Percentiles rank a stretch among this genome's conserved stretches.
phyloP scores from a whole-genome alignment of 2,329 filamentous ascomycete species.

The Cercospora berteroae region DNA sequence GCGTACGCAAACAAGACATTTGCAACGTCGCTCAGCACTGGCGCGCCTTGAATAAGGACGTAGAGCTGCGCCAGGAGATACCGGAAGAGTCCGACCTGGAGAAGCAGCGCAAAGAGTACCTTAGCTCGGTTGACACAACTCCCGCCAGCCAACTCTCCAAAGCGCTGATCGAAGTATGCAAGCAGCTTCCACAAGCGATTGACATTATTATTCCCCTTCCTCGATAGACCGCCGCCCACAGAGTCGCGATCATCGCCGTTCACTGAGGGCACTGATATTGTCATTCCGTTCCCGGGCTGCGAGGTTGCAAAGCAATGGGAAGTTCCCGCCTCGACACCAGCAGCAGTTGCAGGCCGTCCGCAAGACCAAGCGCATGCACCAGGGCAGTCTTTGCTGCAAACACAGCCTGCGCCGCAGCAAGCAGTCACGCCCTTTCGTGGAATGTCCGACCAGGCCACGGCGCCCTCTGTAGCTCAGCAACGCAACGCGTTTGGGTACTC shows the following conservation, averaged over 20 bases:
- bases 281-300: conserved; percentile 14
- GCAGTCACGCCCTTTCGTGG: background rate
- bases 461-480: background rate
- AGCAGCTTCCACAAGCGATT: conserved; percentile 21
- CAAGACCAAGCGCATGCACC: background rate
- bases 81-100: conserved; percentile 22
- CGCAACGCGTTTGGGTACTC: background rate
- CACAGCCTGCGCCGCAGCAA: background rate
- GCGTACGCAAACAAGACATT: conserved; percentile 24
- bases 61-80: conserved; percentile 21
- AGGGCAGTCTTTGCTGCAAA: background rate
- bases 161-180: conserved; percentile 27
- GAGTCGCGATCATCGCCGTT: conserved; percentile 2
- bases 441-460: background rate
- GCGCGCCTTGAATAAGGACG: conserved; percentile 24
- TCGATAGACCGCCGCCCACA: conserved; percentile 5
- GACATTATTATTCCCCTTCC: conserved; percentile 21
- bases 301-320: background rate
- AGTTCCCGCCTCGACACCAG: background rate
- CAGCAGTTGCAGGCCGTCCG: background rate
- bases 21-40: conserved; percentile 25
- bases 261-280: conserved; percentile 20
- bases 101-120: conserved; percentile 15
- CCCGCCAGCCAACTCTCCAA: conserved; percentile 16
- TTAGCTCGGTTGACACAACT: conserved; percentile 23